phyloP scores from a whole-genome alignment of 208 protist genomes.

The Strigomonas oncopelti region DNA sequence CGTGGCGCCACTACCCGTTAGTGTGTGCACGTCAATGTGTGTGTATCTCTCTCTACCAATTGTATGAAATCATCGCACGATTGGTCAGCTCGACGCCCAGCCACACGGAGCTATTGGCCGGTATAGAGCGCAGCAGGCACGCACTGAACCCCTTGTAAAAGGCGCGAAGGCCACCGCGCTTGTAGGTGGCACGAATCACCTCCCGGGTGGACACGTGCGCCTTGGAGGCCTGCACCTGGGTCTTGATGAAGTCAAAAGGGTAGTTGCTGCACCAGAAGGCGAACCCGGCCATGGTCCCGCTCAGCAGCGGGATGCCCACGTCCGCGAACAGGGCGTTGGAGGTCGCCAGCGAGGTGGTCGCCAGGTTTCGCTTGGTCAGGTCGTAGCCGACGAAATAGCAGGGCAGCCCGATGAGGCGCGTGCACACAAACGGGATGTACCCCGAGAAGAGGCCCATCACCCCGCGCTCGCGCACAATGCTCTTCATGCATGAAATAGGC shows the following conservation, averaged over 20 bases:
- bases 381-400: slow-evolving; percentile 71
- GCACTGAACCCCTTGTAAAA: slow-evolving; percentile 69
- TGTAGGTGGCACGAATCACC: slow-evolving; percentile 33
- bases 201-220: slow-evolving; percentile 28
- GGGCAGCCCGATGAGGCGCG: slow-evolving; percentile 59
- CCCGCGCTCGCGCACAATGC: slow-evolving; percentile 36
- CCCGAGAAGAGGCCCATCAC: slow-evolving; percentile 42
- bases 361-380: slow-evolving; percentile 20
- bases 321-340: slow-evolving; percentile 22
- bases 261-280: slow-evolving; percentile 74
- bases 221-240: slow-evolving; percentile 48
- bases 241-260: slow-evolving; percentile 72
- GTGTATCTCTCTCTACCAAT: slow-evolving; percentile 23
- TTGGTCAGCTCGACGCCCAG: slow-evolving; percentile 53
- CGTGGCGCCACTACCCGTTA: too few relatives aligned
- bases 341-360: slow-evolving; percentile 14
- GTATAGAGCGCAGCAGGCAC: slow-evolving; percentile 54
- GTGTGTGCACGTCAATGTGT: too few relatives aligned
- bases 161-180: slow-evolving; percentile 26
- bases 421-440: slow-evolving; percentile 55
- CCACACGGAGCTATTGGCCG: slow-evolving; percentile 77
- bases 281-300: slow-evolving; percentile 46
- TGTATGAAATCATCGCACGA: slow-evolving; percentile 31
- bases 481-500: slow-evolving; percentile 34
- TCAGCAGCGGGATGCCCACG: slow-evolving; percentile 49